Conservation (phyloP, 2,329 filamentous ascomycete species). For the Cordyceps militaris region DNA sequence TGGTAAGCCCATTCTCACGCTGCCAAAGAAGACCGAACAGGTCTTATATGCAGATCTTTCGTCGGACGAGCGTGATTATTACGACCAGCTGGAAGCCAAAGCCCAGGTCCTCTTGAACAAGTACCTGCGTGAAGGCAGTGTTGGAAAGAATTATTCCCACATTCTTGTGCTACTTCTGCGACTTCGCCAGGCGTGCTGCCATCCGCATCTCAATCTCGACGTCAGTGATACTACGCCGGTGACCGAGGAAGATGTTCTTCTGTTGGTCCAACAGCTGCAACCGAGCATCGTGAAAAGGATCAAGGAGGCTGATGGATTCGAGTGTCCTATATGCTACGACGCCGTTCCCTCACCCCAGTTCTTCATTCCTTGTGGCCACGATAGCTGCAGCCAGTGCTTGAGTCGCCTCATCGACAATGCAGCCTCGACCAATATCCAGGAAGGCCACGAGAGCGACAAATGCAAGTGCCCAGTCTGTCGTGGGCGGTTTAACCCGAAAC, state of each 20-base stretch:
- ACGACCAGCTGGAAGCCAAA: slow-evolving; percentile 63
- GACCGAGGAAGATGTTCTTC: slow-evolving; percentile 43
- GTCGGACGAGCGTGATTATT: slow-evolving; percentile 67
- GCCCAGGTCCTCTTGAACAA: slow-evolving; percentile 68
- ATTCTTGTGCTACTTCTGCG: slow-evolving; percentile 76
- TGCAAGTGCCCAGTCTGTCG: slow-evolving; percentile 74
- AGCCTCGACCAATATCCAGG: slow-evolving; percentile 43
- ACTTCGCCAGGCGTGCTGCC: slow-evolving; percentile 63
- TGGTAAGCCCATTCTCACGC: slow-evolving; percentile 69
- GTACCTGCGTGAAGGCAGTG: slow-evolving; percentile 60
- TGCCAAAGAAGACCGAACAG: slow-evolving; percentile 70
- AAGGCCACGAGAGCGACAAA: slow-evolving; percentile 50
- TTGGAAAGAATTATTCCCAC: slow-evolving; percentile 66
- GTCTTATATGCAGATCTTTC: slow-evolving; percentile 68
- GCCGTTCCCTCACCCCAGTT: slow-evolving; percentile 66
- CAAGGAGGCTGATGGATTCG: slow-evolving; percentile 52
- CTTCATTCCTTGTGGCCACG: slow-evolving; percentile 77
- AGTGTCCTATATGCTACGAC: slow-evolving; percentile 81
- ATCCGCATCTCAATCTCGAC: slow-evolving; percentile 25
- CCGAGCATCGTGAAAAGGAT: slow-evolving; percentile 59
- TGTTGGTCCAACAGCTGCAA: slow-evolving; percentile 55
- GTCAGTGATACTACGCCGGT: slow-evolving; percentile 33
- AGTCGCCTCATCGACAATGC: slow-evolving; percentile 58
- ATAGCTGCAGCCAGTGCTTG: slow-evolving; percentile 71
- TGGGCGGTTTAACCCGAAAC: slow-evolving; percentile 55